Percentiles rank a stretch among this genome's conserved stretches.
These are phyloP conservation scores for Pisolithus thermaeus DNA, from an alignment of 1,284 basidiomycete genomes.

Conservation along the genomic window DNA sequence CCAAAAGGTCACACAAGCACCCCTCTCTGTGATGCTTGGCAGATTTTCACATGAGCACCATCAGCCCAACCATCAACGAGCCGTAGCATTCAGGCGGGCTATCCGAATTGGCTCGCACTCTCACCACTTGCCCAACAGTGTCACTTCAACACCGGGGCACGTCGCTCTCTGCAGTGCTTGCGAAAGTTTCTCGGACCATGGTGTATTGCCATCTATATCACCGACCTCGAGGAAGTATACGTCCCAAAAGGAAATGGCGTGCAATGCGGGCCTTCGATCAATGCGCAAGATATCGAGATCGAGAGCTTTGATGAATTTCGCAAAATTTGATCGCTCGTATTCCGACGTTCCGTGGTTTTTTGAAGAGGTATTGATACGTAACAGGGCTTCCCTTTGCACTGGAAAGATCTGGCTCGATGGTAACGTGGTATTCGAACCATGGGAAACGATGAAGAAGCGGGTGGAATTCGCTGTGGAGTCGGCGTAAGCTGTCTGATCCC, in stretches of 20 bases:
- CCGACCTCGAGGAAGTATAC: conserved; percentile 55
- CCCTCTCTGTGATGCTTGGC: no score
- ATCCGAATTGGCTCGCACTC: not conserved
- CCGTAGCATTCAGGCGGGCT: no score
- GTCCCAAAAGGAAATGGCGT: conserved; percentile 46
- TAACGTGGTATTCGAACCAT: conserved; percentile 25
- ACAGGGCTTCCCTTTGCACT: conserved; percentile 31
- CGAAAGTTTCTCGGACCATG: conserved; percentile 10
- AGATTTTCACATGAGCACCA: no score
- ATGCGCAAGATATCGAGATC: conserved; percentile 38
- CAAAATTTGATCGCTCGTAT: conserved; percentile 9
- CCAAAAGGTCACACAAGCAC: no score
- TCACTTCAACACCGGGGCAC: conserved; percentile 15
- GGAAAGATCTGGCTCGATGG: conserved; percentile 12
- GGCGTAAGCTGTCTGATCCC: not conserved
- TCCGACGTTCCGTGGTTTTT: not conserved
- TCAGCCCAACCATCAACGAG: no score
- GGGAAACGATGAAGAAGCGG: conserved; percentile 53
- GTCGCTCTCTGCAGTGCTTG: conserved; percentile 13
- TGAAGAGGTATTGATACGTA: conserved; percentile 30
- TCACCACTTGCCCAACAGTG: conserved; percentile 43
- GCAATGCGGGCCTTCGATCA: conserved; percentile 55
- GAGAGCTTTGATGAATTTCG: conserved; percentile 16
- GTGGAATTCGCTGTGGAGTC: conserved; percentile 51
- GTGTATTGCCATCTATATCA: conserved; percentile 9